Base-by-base conservation (phyloP, 768 basidiomycete species). In the Mycena leptocephala region DNA sequence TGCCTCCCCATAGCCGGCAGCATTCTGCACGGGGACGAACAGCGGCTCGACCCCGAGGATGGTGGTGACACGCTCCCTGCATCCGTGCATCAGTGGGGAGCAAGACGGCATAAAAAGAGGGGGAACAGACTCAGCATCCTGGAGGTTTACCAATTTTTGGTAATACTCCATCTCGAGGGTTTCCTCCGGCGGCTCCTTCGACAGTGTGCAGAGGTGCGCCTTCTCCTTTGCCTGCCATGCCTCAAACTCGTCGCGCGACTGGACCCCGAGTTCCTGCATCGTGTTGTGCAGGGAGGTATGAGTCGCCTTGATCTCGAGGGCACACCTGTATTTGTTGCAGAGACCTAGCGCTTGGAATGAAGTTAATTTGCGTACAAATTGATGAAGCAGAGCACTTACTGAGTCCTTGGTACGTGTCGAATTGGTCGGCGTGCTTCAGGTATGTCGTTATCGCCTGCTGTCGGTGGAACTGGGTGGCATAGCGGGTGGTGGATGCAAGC, bases 141-240 rank as follows among this genome's bases (percentile, higher is more conserved):
- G 8, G 0, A 74, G 53, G 20, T 66, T 74, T 7, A 73, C 63
- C 39, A 73, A 35, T 22, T 66, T 73, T 41, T 73, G 72, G 26
- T 20, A 22, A 28, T 74, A 74, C 14, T 74, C 72, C 64, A 67
- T 74, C 41, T 58, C 51, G 26, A 66, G 32, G 7, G 72, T 73
- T 55, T 66, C 72, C 33, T 56, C n/a, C 61, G 26, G 24, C 2
- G 71, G 71, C 56, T 74, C 64, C 65, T 74, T 74, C n/a, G 55
- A 56, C 3, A 67, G 56, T 24, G 64, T 48, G 24, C 30, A 30
- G 3, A 74, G 64, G 41, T 46, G 24, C 16, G 16, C 65, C 22
- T 61, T 66, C 56, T 74, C 72, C 24, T 41, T 22, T 14, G 0
- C 43, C 37, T 4, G 22, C 63, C 72, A 66, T 4, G 1, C 9